phyloP scores from a whole-genome alignment of 305 asterid species.

The Plantago rigida region DNA sequence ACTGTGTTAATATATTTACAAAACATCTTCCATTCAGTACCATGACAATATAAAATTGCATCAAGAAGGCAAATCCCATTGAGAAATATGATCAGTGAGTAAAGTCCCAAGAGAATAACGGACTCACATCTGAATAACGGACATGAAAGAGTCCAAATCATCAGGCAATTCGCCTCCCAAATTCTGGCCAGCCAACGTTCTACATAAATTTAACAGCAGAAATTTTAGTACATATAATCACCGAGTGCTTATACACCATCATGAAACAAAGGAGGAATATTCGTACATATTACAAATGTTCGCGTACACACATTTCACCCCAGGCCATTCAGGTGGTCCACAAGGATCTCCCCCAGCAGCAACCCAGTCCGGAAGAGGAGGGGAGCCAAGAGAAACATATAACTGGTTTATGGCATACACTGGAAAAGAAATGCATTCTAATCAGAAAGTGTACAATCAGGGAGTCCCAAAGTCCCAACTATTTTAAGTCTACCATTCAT shows the following conservation, averaged over 20 bases:
- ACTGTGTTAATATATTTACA: slow-evolving; percentile 33
- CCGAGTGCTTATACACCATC: slow-evolving; percentile 2
- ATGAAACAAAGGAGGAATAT: slow-evolving; percentile 7
- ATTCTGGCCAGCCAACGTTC: slow-evolving; percentile 47
- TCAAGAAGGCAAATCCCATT: not conserved
- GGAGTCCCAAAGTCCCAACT: not conserved
- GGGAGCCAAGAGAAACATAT: slow-evolving; percentile 56
- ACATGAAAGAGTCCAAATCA: slow-evolving; percentile 52
- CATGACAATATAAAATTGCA: not conserved
- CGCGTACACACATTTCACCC: slow-evolving; percentile 71
- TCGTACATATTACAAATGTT: slow-evolving; percentile 71
- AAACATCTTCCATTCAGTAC: slow-evolving; percentile 18
- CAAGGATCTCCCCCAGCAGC: slow-evolving; percentile 90
- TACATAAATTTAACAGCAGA: slow-evolving; percentile 17
- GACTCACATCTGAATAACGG: slow-evolving; percentile 62
- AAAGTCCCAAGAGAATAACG: slow-evolving; percentile 8
- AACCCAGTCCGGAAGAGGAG: slow-evolving; percentile 66
- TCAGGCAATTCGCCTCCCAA: slow-evolving; percentile 61
- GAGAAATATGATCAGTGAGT: not conserved
- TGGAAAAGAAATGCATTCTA: slow-evolving; percentile 29
- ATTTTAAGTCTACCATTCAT: not conserved
- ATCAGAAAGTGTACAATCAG: slow-evolving; percentile 1
- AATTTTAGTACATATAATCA: not conserved
- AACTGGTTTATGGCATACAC: slow-evolving; percentile 73
- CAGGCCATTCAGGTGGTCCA: slow-evolving; percentile 69